phyloP scores from a whole-genome alignment of 441 rosid species.

The Arabidopsis lyrata region DNA sequence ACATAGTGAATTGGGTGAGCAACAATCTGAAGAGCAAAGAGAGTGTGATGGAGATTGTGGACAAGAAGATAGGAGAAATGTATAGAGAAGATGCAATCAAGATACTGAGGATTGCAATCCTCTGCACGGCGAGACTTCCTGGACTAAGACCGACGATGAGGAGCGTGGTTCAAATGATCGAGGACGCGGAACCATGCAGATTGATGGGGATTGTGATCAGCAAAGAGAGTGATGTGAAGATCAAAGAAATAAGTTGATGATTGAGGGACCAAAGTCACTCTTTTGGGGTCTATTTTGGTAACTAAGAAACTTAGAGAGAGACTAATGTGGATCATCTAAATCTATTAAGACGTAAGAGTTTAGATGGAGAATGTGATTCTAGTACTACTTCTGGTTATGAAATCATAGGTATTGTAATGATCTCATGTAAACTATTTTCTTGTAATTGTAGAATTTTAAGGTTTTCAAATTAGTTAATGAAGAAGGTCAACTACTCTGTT shows the following conservation, averaged over 20 bases:
- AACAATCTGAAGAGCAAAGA: conserved; percentile 66
- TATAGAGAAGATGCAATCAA: conserved; percentile 69
- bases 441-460: conserved; percentile 38
- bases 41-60: conserved; percentile 61
- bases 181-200: conserved; percentile 77
- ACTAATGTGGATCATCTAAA: conserved; percentile 18
- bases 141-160: conserved; percentile 81
- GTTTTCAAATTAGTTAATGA: conserved; percentile 22
- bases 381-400: conserved; percentile 6
- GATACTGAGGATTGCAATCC: conserved; percentile 72
- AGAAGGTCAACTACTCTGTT: conserved; percentile 3
- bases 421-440: conserved; percentile 36
- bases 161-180: conserved; percentile 88
- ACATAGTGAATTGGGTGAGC: conserved; percentile 80
- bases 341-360: conserved; percentile 1
- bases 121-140: conserved; percentile 71
- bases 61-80: conserved; percentile 62
- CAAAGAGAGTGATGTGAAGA: conserved; percentile 56
- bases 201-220: conserved; percentile 59
- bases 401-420: conserved; percentile 25
- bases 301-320: conserved; percentile 21
- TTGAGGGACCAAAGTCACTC: conserved; percentile 11
- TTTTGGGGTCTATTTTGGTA: conserved; percentile 23
- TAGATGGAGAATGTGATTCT: conserved; percentile 23
- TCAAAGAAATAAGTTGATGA: conserved; percentile 40